A percentile compares a stretch with the other conserved stretches of the same genome.
These are phyloP conservation scores for Neospermospora avenae DNA, from an alignment of 2,329 filamentous ascomycete genomes.

Conservation along the genomic window DNA sequence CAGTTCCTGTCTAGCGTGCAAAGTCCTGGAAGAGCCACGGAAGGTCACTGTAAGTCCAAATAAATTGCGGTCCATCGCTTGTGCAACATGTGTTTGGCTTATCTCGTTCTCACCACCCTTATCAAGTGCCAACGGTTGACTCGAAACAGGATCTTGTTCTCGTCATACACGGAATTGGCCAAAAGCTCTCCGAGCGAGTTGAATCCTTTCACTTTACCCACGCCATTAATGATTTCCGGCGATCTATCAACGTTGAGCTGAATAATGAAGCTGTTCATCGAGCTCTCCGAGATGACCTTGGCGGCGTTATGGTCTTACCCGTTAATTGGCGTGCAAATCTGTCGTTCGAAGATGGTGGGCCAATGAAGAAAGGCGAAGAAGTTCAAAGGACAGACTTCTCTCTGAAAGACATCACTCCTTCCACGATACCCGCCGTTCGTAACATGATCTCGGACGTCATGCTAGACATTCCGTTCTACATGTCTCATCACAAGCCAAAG, in stretches of 20 bases:
- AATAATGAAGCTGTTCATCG: slow-evolving; percentile 69
- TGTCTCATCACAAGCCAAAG: slow-evolving; percentile 91
- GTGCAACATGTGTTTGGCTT: neutral
- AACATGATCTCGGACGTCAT: slow-evolving; percentile 96
- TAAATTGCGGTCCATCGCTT: neutral
- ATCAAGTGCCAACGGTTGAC: neutral
- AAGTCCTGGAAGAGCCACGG: slow-evolving; percentile 58
- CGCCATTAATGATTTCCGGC: slow-evolving; percentile 85
- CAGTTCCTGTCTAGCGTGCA: slow-evolving; percentile 53
- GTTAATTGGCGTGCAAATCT: slow-evolving; percentile 91
- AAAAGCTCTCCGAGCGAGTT: slow-evolving; percentile 90
- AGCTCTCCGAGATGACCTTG: slow-evolving; percentile 72
- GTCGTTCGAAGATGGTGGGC: slow-evolving; percentile 78
- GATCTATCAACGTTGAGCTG: slow-evolving; percentile 82
- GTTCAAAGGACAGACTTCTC: slow-evolving; percentile 55
- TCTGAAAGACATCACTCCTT: slow-evolving; percentile 87
- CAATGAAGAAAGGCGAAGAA: slow-evolving; percentile 52
- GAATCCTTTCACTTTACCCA: slow-evolving; percentile 98
- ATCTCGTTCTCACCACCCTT: neutral
- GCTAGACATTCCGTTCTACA: slow-evolving; percentile 97
- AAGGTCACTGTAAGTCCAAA: slow-evolving; percentile 55
- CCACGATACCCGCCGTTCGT: slow-evolving; percentile 86
- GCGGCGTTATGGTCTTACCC: slow-evolving; percentile 89
- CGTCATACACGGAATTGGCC: slow-evolving; percentile 92
- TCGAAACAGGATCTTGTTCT: slow-evolving; percentile 66